phyloP scores from a whole-genome alignment of 139 green algal genomes.

The Picochlorum sp. region DNA sequence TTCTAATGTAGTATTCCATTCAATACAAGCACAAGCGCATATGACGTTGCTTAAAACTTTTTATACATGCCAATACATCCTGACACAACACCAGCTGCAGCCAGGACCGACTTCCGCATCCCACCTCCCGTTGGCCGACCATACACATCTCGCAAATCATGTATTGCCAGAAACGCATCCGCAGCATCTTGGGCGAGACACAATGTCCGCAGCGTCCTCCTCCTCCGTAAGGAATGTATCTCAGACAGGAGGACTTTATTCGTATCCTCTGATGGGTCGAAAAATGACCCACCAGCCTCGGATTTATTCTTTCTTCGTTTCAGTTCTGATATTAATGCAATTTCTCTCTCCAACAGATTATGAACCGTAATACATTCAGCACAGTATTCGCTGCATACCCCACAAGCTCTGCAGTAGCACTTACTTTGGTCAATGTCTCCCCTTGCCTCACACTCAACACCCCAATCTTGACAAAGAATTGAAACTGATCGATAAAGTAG shows the following conservation, averaged over 20 bases:
- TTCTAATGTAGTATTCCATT: no score
- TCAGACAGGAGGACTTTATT: constrained; percentile 23
- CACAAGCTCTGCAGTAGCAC: constrained; percentile 56
- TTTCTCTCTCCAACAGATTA: constrained; percentile 37
- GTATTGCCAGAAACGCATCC: constrained; percentile 26
- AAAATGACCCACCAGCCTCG: neutral
- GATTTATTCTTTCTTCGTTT: constrained; percentile 16
- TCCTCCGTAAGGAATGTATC: constrained; percentile 30
- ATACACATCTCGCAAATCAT: constrained; percentile 33
- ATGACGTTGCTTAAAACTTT: constrained; percentile 46
- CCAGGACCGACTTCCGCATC: constrained; percentile 35
- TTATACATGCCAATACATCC: constrained; percentile 62
- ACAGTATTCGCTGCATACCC: constrained; percentile 48
- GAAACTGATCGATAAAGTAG: constrained; percentile 77
- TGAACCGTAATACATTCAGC: constrained; percentile 6
- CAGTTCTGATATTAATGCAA: constrained; percentile 31
- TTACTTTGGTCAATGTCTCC: constrained; percentile 34
- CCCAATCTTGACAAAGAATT: constrained; percentile 76
- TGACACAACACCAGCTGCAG: constrained; percentile 54
- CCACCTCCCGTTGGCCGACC: constrained; percentile 14
- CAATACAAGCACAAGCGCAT: no score
- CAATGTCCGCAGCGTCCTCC: constrained; percentile 45
- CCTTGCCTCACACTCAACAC: constrained; percentile 47
- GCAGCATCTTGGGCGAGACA: constrained; percentile 66
- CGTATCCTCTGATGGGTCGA: neutral